These are phyloP conservation scores for Nakaseomyces uthaithaninus DNA, from an alignment of 1,139 yeast species.

Conservation along the genomic window DNA sequence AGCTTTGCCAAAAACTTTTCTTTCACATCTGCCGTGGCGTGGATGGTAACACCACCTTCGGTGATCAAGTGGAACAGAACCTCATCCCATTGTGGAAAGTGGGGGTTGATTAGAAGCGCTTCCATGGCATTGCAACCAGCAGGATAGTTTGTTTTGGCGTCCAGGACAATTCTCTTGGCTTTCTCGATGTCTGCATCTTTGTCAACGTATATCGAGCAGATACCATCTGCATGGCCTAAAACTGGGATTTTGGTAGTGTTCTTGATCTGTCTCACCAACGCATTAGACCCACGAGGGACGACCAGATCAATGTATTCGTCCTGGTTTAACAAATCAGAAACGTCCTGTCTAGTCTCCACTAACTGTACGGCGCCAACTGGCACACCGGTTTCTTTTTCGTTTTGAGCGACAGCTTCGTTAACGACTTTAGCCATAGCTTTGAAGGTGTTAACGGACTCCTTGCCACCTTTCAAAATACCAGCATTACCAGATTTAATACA, in stretches of 20 bases:
- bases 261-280: slow-evolving; percentile 77
- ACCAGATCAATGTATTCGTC: slow-evolving; percentile 90
- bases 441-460: slow-evolving; percentile 81
- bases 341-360: slow-evolving; percentile 83
- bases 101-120: slow-evolving; percentile 61
- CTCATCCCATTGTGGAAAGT: slow-evolving; percentile 39
- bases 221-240: slow-evolving; percentile 97
- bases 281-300: slow-evolving; percentile 94
- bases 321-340: slow-evolving; percentile 71
- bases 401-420: slow-evolving; percentile 43
- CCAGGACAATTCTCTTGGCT: slow-evolving; percentile 69
- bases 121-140: slow-evolving; percentile 98
- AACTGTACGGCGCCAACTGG: slow-evolving; percentile 79
- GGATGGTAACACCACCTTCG: slow-evolving; percentile 64
- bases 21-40: slow-evolving; percentile 49
- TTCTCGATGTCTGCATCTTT: slow-evolving; percentile 63
- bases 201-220: slow-evolving; percentile 82
- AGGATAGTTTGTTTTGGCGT: slow-evolving; percentile 91
- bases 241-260: slow-evolving; percentile 89
- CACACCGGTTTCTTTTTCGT: slow-evolving; percentile 47
- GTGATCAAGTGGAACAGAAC: slow-evolving; percentile 43
- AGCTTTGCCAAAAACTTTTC: slow-evolving; percentile 23
- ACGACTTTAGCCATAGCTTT: slow-evolving; percentile 71
- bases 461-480: slow-evolving; percentile 95
- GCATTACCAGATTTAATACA: slow-evolving; percentile 95